Percentiles rank a stretch among this genome's conserved stretches.
phyloP scores from a whole-genome alignment of 257 asterid species.

The Mentha longifolia region DNA sequence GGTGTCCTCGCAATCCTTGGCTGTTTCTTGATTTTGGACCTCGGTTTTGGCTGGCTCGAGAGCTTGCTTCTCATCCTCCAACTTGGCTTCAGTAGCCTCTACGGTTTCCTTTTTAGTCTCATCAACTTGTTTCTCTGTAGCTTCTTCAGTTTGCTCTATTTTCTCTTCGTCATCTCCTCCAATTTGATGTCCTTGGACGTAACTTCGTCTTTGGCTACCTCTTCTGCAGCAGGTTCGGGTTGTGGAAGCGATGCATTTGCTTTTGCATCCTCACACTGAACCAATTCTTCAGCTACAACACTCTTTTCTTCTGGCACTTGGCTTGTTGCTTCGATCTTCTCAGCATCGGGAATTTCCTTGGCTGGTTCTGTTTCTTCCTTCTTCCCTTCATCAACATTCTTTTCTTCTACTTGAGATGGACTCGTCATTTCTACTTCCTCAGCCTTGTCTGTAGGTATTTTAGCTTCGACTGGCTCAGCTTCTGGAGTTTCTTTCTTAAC shows the following conservation, averaged over 20 bases:
- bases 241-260: neutral
- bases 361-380: conserved; percentile 32
- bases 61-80: conserved; percentile 37
- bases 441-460: conserved; percentile 32
- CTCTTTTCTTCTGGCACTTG: conserved; percentile 40
- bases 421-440: conserved; percentile 36
- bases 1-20: neutral
- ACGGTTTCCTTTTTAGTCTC: conserved; percentile 27
- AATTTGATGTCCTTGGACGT: conserved; percentile 44
- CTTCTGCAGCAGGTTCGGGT: conserved; percentile 11
- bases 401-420: conserved; percentile 37
- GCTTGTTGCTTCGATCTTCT: conserved; percentile 38
- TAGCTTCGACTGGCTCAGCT: conserved; percentile 37
- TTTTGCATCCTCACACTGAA: neutral
- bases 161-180: conserved; percentile 22
- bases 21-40: conserved; percentile 12
- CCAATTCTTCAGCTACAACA: conserved; percentile 34
- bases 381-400: conserved; percentile 22
- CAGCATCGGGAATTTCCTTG: conserved; percentile 26
- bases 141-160: conserved; percentile 14
- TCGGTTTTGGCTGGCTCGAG: neutral
- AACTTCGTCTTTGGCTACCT: conserved; percentile 37
- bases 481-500: conserved; percentile 37
- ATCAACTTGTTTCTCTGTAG: conserved; percentile 32
- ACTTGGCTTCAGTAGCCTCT: conserved; percentile 32